A percentile compares a stretch with the other conserved stretches of the same genome.
These are phyloP conservation scores for Daldinia vernicosa DNA, from an alignment of 495 filamentous ascomycete genomes.

Conservation along the genomic window DNA sequence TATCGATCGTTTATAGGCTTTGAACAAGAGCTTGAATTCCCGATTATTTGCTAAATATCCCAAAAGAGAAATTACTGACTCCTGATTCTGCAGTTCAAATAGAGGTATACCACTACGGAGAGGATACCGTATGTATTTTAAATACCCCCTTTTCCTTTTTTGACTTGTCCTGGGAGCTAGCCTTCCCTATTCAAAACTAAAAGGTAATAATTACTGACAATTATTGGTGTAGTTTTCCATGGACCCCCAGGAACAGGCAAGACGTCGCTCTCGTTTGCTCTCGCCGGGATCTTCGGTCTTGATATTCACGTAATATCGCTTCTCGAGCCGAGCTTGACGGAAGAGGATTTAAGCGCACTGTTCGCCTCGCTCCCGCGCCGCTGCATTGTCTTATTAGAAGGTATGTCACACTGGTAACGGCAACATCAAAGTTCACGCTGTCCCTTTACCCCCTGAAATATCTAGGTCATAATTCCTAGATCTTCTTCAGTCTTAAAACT, in stretches of 20 bases:
- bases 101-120: neutral
- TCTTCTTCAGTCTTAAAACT: no score
- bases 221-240: conserved; percentile 57
- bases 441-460: neutral
- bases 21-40: no score
- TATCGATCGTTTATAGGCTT: no score
- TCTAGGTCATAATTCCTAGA: neutral
- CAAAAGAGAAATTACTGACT: neutral
- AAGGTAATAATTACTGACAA: neutral
- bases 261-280: conserved; percentile 68
- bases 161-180: neutral
- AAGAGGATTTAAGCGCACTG: conserved; percentile 72
- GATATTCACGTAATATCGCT: conserved; percentile 73
- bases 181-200: neutral
- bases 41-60: neutral
- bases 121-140: conserved; percentile 1
- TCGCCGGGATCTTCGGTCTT: conserved; percentile 74
- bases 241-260: conserved; percentile 77
- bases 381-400: conserved; percentile 73
- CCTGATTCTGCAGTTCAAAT: neutral
- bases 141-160: neutral
- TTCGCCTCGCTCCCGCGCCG: conserved; percentile 71
- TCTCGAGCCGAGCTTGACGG: conserved; percentile 68
- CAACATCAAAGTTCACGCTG: neutral
- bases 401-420: neutral